These are phyloP conservation scores for Neurospora sp. DNA, from an alignment of 495 filamentous ascomycete genomes.

Conservation along the genomic window DNA sequence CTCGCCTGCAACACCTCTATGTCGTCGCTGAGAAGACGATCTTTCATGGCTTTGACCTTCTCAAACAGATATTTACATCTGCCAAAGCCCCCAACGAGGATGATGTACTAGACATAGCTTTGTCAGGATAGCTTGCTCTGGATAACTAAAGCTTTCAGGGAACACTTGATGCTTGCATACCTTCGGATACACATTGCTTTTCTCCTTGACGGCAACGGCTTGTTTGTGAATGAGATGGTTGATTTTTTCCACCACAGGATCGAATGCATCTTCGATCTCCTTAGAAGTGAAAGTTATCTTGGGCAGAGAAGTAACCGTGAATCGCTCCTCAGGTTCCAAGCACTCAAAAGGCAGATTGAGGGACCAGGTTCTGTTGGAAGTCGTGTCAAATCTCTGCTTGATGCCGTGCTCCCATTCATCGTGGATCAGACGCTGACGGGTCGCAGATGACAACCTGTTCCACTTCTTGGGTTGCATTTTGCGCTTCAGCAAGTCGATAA, in stretches of 20 bases:
- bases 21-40: not conserved
- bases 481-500: constrained; percentile 3
- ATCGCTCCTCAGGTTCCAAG: not conserved
- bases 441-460: not conserved
- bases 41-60: not conserved
- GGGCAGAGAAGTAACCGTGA: not conserved
- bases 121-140: not conserved
- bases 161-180: too few species aligned
- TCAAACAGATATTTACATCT: constrained; percentile 3
- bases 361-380: not conserved
- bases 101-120: not conserved
- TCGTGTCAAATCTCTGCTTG: constrained; percentile 6
- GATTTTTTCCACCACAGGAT: not conserved
- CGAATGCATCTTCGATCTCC: not conserved
- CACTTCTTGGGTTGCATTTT: not conserved
- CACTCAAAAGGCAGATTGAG: constrained; percentile 1
- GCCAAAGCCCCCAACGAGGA: constrained; percentile 7
- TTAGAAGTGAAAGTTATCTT: not conserved
- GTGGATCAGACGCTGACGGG: not conserved
- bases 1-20: constrained; percentile 7
- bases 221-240: not conserved
- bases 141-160: too few species aligned
- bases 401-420: constrained; percentile 12
- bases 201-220: not conserved
- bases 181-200: not conserved